Base-by-base conservation (phyloP, 345 rosid genomes). In the Passiflora organensis region DNA sequence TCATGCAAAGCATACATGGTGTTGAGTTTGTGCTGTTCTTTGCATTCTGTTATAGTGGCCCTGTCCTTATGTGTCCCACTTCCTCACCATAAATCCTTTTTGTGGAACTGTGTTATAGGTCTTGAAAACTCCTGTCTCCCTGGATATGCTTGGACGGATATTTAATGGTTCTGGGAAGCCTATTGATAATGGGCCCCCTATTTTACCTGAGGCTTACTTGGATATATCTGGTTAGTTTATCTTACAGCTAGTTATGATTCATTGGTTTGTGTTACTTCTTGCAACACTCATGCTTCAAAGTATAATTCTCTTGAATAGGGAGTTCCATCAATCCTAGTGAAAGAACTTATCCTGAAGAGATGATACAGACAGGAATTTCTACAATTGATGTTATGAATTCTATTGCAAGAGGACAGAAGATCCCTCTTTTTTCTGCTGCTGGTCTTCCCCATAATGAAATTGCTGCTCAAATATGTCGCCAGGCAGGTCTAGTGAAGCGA, bases 391-490 rank as follows among this genome's bases (percentile, higher is more conserved):
- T 88, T 50, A 88, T 91, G 96, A 88, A 91, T 60, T 91, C 98
- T 51, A 88, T 88, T 63, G 98, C 98, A 55, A 84, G 99, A 75
- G 98, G 96, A 70, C 96, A 91, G 65, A 91, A 91, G 68, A 91
- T 91, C 60, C 99, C 99, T 55, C 87, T 91, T 32, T 91, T 91
- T 71, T 91, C 96, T 62, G 99, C 96, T 76, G 96, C 96, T 62
- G 95, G 99, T 84, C 96, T 91, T 41, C 99, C 95, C 18, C 99
- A 91, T 70, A 91, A 91, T 61, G 98, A 91, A 78, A 91, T 91
- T 13, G 96, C 96, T 67, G 98, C 96, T 72, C 96, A 91, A 71
- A 91, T 91, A 54, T 91, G 99, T 76, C 99, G 99, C 32, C 96
- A 91, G 66, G 99, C 96, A 62, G 99, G 99, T 74, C 67, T 91